These are phyloP conservation scores for Coprinopsis marcescibilis DNA, from an alignment of 768 basidiomycete genomes.

Conservation along the genomic window DNA sequence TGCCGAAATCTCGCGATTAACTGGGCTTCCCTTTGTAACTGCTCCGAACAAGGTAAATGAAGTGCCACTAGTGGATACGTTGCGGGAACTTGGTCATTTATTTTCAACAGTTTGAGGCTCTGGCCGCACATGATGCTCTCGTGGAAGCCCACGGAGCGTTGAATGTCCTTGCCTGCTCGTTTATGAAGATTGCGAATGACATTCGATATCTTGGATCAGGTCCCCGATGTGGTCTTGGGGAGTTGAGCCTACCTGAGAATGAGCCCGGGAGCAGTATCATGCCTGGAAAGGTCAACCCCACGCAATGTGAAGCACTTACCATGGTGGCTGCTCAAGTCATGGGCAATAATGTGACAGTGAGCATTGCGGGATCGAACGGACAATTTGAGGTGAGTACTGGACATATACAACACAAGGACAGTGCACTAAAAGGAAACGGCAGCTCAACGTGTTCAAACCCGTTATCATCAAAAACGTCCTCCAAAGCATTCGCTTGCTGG, in stretches of 20 bases:
- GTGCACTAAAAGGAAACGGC: constrained; percentile 6
- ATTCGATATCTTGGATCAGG: constrained; percentile 97
- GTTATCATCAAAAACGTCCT: constrained; percentile 98
- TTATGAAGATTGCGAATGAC: constrained; percentile 99
- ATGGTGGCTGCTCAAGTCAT: constrained; percentile 99
- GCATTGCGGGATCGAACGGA: constrained; percentile 88
- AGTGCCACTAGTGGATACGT: not conserved
- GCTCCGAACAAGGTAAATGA: constrained; percentile 89
- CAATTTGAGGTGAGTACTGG: constrained; percentile 82
- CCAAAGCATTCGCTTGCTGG: constrained; percentile 88
- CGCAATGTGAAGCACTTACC: constrained; percentile 96
- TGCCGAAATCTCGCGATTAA: constrained; percentile 83
- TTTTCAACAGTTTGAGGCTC: constrained; percentile 79
- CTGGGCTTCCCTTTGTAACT: constrained; percentile 88
- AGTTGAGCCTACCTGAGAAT: constrained; percentile 92
- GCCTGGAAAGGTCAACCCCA: constrained; percentile 99
- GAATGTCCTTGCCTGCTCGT: constrained; percentile 91
- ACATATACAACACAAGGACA: not conserved
- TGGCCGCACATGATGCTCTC: constrained; percentile 96
- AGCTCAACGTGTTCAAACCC: constrained; percentile 99
- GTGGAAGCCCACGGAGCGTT: constrained; percentile 97
- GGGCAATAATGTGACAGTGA: constrained; percentile 92
- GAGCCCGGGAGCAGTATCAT: constrained; percentile 99
- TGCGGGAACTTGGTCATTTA: not conserved
- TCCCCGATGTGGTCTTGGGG: constrained; percentile 95